phyloP scores from a whole-genome alignment of 202 grass and related monocot genomes.

The Zizania palustris region DNA sequence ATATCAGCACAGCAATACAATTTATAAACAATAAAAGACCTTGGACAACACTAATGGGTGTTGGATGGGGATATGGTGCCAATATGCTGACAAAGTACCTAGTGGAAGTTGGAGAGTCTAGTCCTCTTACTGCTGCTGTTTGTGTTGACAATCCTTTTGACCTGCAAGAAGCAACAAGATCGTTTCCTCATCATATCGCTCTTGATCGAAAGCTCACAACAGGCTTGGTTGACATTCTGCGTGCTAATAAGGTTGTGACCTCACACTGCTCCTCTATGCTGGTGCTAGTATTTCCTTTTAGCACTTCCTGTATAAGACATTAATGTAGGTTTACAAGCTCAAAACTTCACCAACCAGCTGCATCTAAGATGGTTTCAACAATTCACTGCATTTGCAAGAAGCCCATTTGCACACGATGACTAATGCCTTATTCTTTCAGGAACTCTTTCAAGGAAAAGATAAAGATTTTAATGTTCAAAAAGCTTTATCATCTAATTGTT shows the following conservation, averaged over 20 bases:
- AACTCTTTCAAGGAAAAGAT: conserved; percentile 87
- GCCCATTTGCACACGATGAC: conserved; percentile 26
- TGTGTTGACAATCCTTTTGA: conserved; percentile 93
- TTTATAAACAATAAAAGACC: conserved; percentile 73
- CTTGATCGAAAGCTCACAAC: conserved; percentile 73
- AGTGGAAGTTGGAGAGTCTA: conserved; percentile 86
- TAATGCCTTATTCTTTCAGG: conserved; percentile 66
- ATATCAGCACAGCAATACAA: conserved; percentile 63
- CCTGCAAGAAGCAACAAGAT: conserved; percentile 79
- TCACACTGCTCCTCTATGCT: background rate
- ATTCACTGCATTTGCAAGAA: conserved; percentile 14
- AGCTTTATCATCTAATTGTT: conserved; percentile 65
- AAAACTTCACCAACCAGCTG: conserved; percentile 11
- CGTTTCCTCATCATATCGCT: conserved; percentile 63
- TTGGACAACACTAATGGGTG: conserved; percentile 83
- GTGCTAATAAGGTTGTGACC: conserved; percentile 77
- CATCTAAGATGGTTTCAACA: conserved; percentile 14
- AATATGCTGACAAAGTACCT: conserved; percentile 97
- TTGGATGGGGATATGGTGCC: conserved; percentile 88
- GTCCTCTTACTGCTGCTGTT: conserved; percentile 84
- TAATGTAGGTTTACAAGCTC: conserved; percentile 12
- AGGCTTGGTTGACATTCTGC: conserved; percentile 88
- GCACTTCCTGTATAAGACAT: background rate
- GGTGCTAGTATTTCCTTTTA: background rate
- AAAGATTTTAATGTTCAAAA: conserved; percentile 85